A percentile compares a stretch with the other conserved stretches of the same genome.
phyloP scores from a whole-genome alignment of 192 early-diverging fungal genomes.

The Dissophora globulifera region DNA sequence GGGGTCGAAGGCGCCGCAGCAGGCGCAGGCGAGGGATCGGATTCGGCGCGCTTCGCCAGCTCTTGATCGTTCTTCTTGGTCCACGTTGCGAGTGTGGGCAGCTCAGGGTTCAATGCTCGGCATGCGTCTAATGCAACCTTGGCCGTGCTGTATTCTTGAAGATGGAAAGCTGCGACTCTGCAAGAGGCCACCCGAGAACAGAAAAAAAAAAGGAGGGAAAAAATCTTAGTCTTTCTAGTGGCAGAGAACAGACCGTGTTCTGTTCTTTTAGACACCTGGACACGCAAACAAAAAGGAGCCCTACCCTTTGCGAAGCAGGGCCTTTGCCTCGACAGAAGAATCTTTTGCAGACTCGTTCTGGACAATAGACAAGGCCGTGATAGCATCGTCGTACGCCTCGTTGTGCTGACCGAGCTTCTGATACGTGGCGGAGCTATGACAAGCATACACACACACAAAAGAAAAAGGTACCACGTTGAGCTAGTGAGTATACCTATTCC shows the following conservation, averaged over 20 bases:
- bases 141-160: too few relatives aligned
- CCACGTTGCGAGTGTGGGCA: too few relatives aligned
- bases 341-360: conserved; percentile 57
- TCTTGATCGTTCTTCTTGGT: too few relatives aligned
- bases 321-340: conserved; percentile 69
- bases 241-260: background rate
- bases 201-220: too few relatives aligned
- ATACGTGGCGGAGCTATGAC: conserved; percentile 65
- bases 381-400: conserved; percentile 74
- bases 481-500: too few relatives aligned
- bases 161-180: too few relatives aligned
- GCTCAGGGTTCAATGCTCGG: too few relatives aligned
- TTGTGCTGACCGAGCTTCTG: conserved; percentile 70
- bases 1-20: conserved; percentile 3
- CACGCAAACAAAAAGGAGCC: conserved; percentile 2
- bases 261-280: background rate
- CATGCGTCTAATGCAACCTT: too few relatives aligned
- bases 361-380: conserved; percentile 64
- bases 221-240: too few relatives aligned
- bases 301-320: conserved; percentile 71
- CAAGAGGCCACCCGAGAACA: too few relatives aligned
- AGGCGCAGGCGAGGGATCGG: conserved; percentile 6
- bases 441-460: background rate
- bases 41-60: conserved; percentile 58
- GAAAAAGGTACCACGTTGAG: background rate